A percentile compares a stretch with the other conserved stretches of the same genome.
These are phyloP conservation scores for Nyssa sinensis DNA, from an alignment of 148 eudicot genomes.

Conservation along the genomic window DNA sequence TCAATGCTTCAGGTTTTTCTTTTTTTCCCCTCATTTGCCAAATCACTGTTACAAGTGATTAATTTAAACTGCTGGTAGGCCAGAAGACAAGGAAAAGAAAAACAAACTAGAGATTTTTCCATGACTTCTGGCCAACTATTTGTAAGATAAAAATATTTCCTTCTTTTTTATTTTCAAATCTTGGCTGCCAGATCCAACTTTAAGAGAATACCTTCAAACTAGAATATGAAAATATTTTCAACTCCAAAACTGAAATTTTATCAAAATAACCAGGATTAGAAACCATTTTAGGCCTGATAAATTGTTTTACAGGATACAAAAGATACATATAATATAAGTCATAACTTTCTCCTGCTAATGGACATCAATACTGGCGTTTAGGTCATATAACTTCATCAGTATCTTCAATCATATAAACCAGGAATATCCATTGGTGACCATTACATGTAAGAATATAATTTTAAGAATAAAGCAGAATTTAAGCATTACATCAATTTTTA, in stretches of 20 bases:
- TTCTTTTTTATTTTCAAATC: background rate
- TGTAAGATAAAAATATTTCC: background rate
- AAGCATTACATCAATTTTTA: too few species aligned
- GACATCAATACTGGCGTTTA: background rate
- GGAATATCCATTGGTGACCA: background rate
- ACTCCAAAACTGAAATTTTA: background rate
- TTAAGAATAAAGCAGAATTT: background rate
- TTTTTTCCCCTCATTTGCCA: background rate
- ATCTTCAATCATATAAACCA: background rate
- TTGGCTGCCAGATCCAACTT: background rate
- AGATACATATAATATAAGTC: too few species aligned
- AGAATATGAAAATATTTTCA: background rate
- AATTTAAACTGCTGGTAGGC: background rate
- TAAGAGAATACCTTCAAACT: background rate
- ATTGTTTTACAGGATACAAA: background rate
- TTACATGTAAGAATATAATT: background rate
- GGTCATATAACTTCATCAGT: background rate
- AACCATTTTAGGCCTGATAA: background rate
- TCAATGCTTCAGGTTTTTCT: background rate
- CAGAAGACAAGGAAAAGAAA: background rate
- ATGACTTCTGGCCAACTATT: too few species aligned
- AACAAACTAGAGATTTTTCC: too few species aligned
- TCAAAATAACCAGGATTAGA: background rate
- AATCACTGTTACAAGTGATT: too few species aligned
- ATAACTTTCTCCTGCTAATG: too few species aligned